These are phyloP conservation scores for Symbiodinium pilosum DNA, from an alignment of 73 alveolate genomes.

Conservation along the genomic window DNA sequence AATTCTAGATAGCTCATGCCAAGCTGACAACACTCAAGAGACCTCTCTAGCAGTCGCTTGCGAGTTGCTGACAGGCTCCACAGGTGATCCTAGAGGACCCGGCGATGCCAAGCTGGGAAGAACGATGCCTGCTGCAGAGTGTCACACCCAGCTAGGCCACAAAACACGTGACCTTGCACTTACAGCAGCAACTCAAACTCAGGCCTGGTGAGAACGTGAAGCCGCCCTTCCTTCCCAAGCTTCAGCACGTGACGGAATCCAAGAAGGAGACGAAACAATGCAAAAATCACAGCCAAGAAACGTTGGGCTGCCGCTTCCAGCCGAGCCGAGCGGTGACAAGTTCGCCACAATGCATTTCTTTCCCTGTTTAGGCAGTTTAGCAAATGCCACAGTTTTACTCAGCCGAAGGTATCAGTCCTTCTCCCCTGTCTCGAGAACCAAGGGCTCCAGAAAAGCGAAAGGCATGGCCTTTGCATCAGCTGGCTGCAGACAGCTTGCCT, in stretches of 20 bases:
- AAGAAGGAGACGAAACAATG: too few relatives aligned
- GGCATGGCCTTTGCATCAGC: not conserved
- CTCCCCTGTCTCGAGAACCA: not conserved
- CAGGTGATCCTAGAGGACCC: constrained; percentile 2
- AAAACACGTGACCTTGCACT: too few relatives aligned
- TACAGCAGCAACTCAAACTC: not conserved
- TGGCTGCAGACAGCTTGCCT: too few relatives aligned
- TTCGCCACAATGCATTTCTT: not conserved
- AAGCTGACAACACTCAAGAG: not conserved
- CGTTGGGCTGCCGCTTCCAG: constrained; percentile 1
- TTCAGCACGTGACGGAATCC: too few relatives aligned
- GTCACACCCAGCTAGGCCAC: not conserved
- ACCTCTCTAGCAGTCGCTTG: too few relatives aligned
- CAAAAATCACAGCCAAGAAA: not conserved
- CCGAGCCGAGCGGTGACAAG: not conserved
- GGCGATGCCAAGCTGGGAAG: constrained; percentile 24
- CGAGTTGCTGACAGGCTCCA: not conserved
- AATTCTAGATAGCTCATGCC: not conserved
- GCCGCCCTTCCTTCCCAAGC: not conserved
- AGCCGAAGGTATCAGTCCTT: not conserved
- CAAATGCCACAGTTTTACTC: too few relatives aligned
- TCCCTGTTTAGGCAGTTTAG: not conserved
- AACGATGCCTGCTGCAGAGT: not conserved
- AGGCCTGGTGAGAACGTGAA: not conserved
- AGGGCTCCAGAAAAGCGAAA: not conserved